Evolutionary conservation across 2,329 filamentous ascomycete genomes (phyloP), one percentile per base, ranked within the genome.

Genomic region (Zelopaecilomyces penicillatus): DNA sequence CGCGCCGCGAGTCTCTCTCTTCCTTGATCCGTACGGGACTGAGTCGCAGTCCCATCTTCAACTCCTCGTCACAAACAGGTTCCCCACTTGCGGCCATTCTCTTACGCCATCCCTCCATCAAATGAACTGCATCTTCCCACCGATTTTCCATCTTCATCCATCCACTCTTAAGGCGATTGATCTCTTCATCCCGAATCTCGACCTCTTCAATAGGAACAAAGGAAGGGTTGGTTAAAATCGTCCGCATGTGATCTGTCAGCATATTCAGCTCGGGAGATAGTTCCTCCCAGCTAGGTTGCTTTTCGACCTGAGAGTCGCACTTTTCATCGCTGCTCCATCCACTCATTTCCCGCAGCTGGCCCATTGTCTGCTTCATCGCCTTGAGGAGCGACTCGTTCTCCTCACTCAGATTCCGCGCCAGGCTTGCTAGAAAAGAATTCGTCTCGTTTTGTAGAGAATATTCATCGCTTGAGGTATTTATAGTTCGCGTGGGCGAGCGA

Each of bases 201-300:
- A 98, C 88, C 62, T 97, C 93, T 56, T 97, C 93, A 26, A 97
- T 80, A 0, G 91, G 87, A 10, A 96, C 93, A 61, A 97, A 98
- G 3, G 90, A 95, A 1, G 93, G 93, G 58, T 97, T 97, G 6
- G 89, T 96, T 37, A 98, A 73, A 33, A 98, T 78, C 3, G 77
- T 84, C 52, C 85, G 79, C 51, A 98, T 76, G 58, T 95, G 88
- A 31, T 85, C 80, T 48, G 97, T 73, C 7, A 95, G 82, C 5
- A 71, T 71, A 43, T 90, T 83, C 66, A 96, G 79, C 51, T 94
- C 85, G 6, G 67, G 60, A 1, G 84, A 80, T 49, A 97, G 75
- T 37, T 90, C 85, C 54, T 87, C 70, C 37, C 70, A 70, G 38
- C 61, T 65, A 30, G 65, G 65, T 28, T 68, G 65, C 48, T 57